Base-by-base conservation (phyloP, 2,329 filamentous ascomycete species). In the Lizonia empirigonia region DNA sequence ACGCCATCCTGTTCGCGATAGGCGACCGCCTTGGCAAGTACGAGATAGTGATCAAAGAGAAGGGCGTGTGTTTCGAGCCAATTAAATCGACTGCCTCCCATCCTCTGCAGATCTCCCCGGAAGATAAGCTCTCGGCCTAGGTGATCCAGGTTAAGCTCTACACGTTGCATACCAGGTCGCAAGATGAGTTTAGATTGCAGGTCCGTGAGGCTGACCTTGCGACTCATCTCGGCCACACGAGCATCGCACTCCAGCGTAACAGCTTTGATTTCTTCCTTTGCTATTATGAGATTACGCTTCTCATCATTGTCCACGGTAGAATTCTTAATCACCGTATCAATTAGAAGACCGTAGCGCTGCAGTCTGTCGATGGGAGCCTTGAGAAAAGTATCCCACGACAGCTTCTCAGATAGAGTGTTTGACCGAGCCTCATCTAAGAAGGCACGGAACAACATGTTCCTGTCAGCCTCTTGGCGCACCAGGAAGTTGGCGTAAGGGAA, bases 31-130 rank as follows among this genome's bases (percentile, higher is more conserved):
- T 99, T 99, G 30, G 94, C 89, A 35, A 99, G 77, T 26, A 99
- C 92, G 29, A 99, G 82, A 72, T 97, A 99, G 74, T 99, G 92
- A 66, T 99, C 95, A 68, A 99, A 97, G 0, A 99, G 81, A 36
- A 99, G 82, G 2, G 90, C 91, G 70, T 97, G 91, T 0, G 90
- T 95, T 65, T 99, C 94, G 7, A 97, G 86, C 88, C 93, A 96
- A 57, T 87, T 88, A 69, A 97, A 94, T 49, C 91, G 86, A 70
- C 90, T 95, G 34, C 87, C 90, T 47, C 93, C 91, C 78, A 91
- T 88, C 56, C 94, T 83, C 70, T 95, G 91, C 50, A 99, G 77
- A 63, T 97, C 92, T 50, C 94, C 94, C 63, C 92, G 85, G 72
- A 88, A 88, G 55, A 99, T 88, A 48, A 99, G 82, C 68, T 96